A percentile compares a stretch with the other conserved stretches of the same genome.
Evolutionary conservation across 345 rosid species (phyloP).

Genomic region (Theobroma cacao): DNA sequence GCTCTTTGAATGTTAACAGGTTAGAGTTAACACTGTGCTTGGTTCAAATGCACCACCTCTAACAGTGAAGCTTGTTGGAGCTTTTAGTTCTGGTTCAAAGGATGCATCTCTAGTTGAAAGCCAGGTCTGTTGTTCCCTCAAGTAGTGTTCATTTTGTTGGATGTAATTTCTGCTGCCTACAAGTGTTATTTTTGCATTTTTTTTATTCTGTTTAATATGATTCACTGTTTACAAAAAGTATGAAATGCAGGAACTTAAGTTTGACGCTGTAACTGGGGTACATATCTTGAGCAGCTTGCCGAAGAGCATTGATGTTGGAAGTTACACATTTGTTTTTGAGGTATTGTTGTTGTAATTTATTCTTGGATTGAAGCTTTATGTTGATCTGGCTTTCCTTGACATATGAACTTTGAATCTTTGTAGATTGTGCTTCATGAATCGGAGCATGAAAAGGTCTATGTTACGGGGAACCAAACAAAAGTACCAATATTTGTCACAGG

Average conservation of each 20-base stretch:
- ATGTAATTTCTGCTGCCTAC: constrained; percentile 7
- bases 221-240: constrained; percentile 14
- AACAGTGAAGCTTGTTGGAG: constrained; percentile 65
- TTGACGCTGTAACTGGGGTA: constrained; percentile 47
- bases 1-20: constrained; percentile 41
- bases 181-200: constrained; percentile 9
- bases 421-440: constrained; percentile 67
- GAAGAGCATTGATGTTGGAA: constrained; percentile 73
- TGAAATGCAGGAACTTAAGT: constrained; percentile 67
- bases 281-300: constrained; percentile 55
- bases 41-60: constrained; percentile 84
- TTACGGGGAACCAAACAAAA: constrained; percentile 57
- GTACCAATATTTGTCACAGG: constrained; percentile 68
- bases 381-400: constrained; percentile 14
- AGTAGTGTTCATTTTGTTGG: neutral
- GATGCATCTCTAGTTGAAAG: constrained; percentile 55
- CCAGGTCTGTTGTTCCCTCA: constrained; percentile 46
- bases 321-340: constrained; percentile 78
- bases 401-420: constrained; percentile 13
- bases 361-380: constrained; percentile 2
- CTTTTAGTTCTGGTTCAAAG: constrained; percentile 46
- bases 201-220: neutral
- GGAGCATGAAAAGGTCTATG: constrained; percentile 50
- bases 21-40: constrained; percentile 77
- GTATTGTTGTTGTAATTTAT: constrained; percentile 35